phyloP scores from a whole-genome alignment of 2,329 filamentous ascomycete genomes.

The Claviceps maximensis region DNA sequence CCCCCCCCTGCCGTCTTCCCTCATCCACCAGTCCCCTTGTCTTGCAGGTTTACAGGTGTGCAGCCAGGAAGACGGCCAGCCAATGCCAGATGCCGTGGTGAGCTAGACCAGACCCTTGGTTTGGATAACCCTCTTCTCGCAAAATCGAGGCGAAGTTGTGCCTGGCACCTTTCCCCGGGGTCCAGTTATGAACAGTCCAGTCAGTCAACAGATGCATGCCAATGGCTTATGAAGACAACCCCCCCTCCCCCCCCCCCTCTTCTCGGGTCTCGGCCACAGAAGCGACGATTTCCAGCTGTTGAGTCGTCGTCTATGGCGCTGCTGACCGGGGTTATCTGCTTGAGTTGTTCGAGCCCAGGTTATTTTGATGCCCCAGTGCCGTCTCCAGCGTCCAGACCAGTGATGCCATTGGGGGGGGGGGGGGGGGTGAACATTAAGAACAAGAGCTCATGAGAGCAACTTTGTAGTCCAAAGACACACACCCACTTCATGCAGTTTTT shows the following conservation, averaged over 20 bases:
- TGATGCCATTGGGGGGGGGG: not conserved
- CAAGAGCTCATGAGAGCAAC: not conserved
- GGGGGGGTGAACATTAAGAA: slow-evolving; percentile 2
- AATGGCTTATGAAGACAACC: slow-evolving; percentile 3
- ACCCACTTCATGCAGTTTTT: slow-evolving; percentile 1
- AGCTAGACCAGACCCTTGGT: not conserved
- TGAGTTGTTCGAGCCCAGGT: not conserved
- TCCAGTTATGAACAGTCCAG: not conserved
- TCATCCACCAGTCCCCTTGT: not conserved
- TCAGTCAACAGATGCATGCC: not conserved
- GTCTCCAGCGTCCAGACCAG: not conserved
- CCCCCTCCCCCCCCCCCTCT: too few relatives aligned
- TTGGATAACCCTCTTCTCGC: not conserved
- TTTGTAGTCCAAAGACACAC: not conserved
- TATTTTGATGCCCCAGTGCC: not conserved
- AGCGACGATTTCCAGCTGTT: not conserved
- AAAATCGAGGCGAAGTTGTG: not conserved
- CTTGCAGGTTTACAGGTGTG: not conserved
- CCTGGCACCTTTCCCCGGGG: not conserved
- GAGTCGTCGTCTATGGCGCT: not conserved
- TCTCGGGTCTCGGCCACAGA: not conserved
- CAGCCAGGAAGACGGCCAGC: not conserved
- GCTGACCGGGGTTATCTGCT: not conserved
- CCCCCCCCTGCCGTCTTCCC: not conserved
- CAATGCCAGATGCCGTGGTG: not conserved